phyloP scores from a whole-genome alignment of 306 rosid species.

The Corylus heterophylla region DNA sequence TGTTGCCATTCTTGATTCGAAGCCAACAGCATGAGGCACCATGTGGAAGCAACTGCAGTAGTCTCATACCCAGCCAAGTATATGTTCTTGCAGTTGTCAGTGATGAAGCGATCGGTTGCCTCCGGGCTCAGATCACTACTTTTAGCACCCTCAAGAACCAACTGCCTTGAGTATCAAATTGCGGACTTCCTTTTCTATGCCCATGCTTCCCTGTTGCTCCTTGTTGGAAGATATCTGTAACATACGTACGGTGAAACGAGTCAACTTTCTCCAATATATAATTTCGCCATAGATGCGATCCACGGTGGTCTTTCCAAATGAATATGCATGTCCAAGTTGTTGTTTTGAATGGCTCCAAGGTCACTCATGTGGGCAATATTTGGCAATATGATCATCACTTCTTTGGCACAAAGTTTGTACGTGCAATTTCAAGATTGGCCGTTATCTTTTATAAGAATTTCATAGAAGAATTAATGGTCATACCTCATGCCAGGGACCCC shows the following conservation, averaged over 20 bases:
- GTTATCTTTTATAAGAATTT: background rate
- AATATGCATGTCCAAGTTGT: no score
- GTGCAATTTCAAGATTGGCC: no score
- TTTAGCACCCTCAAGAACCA: conserved; percentile 36
- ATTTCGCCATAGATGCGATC: no score
- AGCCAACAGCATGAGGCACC: conserved; percentile 53
- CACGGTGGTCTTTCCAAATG: background rate
- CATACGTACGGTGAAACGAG: background rate
- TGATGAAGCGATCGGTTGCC: conserved; percentile 27
- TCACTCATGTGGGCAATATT: background rate
- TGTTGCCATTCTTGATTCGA: conserved; percentile 50
- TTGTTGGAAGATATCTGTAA: conserved; percentile 48
- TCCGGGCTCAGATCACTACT: conserved; percentile 27
- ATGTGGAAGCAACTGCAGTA: conserved; percentile 42
- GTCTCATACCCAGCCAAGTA: conserved; percentile 49
- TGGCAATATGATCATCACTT: background rate
- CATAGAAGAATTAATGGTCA: background rate
- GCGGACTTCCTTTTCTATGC: conserved; percentile 41
- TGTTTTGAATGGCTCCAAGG: no score
- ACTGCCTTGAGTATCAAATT: conserved; percentile 37
- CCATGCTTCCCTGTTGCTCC: conserved; percentile 52
- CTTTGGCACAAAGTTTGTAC: no score
- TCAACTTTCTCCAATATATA: background rate
- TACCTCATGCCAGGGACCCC: conserved; percentile 35
- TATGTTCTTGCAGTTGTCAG: conserved; percentile 43